Evolutionary conservation across 306 rosid species (phyloP).

Genomic region (Vachellia collinsii): DNA sequence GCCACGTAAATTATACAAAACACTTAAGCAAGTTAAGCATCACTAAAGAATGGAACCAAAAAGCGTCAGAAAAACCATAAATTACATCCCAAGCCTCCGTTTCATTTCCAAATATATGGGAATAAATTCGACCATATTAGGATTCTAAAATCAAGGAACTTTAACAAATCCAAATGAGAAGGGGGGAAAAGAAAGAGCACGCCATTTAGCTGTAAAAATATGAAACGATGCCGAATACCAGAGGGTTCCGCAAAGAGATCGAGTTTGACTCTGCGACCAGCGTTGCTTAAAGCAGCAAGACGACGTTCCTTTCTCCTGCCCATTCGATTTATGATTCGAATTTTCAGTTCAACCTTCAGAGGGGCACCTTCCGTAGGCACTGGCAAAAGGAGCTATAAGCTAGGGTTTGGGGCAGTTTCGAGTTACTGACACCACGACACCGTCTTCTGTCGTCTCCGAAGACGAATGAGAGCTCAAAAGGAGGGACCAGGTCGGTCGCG

Average conservation of each 20-base stretch:
- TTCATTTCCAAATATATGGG: neutral
- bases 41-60: too few species aligned
- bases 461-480: neutral
- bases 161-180: neutral
- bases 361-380: neutral
- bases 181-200: too few species aligned
- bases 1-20: neutral
- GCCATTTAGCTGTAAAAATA: neutral
- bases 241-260: constrained; percentile 99
- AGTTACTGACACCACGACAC: neutral
- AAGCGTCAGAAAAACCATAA: neutral
- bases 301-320: constrained; percentile 98
- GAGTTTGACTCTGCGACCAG: constrained; percentile 97
- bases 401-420: constrained; percentile 4
- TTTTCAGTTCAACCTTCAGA: neutral
- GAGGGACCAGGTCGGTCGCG: neutral
- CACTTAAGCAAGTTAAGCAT: neutral
- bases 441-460: neutral
- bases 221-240: constrained; percentile 49
- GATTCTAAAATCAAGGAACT: neutral
- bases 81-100: neutral
- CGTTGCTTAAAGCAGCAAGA: constrained; percentile 74
- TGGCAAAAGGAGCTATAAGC: neutral
- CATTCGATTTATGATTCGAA: constrained; percentile 51
- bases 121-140: constrained; percentile 14